Percentiles rank a stretch among this genome's conserved stretches.
Evolutionary conservation across 2,329 filamentous ascomycete species (phyloP).

Genomic region (Penicillium sp.): DNA sequence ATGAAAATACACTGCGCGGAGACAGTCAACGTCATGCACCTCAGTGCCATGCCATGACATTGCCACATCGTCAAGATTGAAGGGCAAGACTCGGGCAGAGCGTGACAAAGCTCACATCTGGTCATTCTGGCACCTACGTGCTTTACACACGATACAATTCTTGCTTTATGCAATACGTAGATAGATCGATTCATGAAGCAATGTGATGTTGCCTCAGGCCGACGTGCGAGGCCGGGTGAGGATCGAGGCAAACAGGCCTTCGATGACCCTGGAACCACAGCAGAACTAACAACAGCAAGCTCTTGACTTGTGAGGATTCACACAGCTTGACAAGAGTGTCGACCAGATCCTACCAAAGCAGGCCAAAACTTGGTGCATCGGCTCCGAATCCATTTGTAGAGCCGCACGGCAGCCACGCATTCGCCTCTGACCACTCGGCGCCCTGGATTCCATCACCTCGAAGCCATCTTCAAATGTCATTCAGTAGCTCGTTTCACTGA

Average conservation of each 20-base stretch:
- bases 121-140: neutral
- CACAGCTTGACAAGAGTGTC: neutral
- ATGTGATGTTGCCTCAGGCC: conserved; percentile 11
- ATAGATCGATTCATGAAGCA: conserved; percentile 31
- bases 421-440: neutral
- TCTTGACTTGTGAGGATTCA: neutral
- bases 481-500: neutral
- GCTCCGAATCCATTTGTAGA: conserved; percentile 21
- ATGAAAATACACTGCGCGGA: neutral
- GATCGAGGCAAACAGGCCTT: neutral
- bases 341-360: neutral
- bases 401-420: conserved; percentile 9
- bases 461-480: neutral
- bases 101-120: neutral
- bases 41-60: neutral
- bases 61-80: neutral
- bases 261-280: neutral
- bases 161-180: conserved; percentile 35
- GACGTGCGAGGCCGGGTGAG: conserved; percentile 2
- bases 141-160: conserved; percentile 4
- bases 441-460: neutral
- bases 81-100: neutral
- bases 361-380: neutral
- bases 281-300: neutral
- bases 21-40: neutral